phyloP scores from a whole-genome alignment of 2,329 filamentous ascomycete genomes.

The Fusarium dimerum region DNA sequence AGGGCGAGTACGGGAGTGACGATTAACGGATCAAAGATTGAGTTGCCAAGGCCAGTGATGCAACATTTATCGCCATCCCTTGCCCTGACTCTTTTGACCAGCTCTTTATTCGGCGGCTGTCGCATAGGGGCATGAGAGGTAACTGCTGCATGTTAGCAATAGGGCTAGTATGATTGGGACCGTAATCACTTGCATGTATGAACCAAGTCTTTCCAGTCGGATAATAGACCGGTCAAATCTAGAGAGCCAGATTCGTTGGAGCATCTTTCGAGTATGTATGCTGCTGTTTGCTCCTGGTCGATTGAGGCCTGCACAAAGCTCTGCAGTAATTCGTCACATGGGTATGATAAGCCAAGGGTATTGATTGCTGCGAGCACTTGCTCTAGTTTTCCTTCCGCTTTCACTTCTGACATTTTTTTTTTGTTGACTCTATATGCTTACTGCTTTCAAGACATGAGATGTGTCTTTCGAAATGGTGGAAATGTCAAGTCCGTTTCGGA shows the following conservation, averaged over 20 bases:
- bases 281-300: slow-evolving; percentile 7
- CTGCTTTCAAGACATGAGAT: no score
- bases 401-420: no score
- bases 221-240: not conserved
- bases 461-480: no score
- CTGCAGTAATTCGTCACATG: slow-evolving; percentile 8
- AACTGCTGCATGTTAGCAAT: not conserved
- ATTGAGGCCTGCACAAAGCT: slow-evolving; percentile 5
- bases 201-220: not conserved
- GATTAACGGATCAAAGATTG: not conserved
- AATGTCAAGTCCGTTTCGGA: no score
- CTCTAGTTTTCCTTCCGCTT: no score
- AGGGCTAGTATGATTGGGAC: no score
- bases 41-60: not conserved
- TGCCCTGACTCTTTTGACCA: not conserved
- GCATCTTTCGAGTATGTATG: slow-evolving; percentile 10
- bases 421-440: no score
- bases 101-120: not conserved
- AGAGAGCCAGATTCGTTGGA: not conserved
- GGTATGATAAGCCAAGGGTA: slow-evolving; percentile 1
- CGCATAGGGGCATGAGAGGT: no score
- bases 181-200: not conserved
- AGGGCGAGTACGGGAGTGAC: not conserved
- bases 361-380: no score
- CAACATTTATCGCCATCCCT: not conserved